These are phyloP conservation scores for Naematelia aurantialba DNA, from an alignment of 768 basidiomycete species.

Conservation along the genomic window DNA sequence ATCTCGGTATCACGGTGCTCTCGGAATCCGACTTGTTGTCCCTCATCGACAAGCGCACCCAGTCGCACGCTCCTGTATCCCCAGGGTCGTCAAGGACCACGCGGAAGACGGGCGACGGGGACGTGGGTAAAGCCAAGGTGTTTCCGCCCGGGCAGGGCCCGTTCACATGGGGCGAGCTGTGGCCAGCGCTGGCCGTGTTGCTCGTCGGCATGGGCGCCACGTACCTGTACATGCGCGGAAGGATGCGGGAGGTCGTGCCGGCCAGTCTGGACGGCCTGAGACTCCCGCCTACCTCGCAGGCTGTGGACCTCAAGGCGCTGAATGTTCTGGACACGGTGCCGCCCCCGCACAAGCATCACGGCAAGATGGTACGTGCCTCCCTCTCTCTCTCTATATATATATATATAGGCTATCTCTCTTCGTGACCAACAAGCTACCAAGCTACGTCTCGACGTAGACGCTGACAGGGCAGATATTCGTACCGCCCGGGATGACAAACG, in stretches of 20 bases:
- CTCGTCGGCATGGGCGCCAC: not conserved
- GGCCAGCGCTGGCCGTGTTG: not conserved
- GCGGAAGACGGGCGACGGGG: not conserved
- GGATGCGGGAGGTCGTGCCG: not conserved
- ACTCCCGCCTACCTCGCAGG: not conserved
- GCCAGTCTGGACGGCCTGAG: not conserved
- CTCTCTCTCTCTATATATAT: not conserved
- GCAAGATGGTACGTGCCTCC: not conserved
- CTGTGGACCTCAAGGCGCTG: not conserved
- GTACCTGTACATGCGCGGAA: not conserved
- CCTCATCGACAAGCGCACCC: not conserved
- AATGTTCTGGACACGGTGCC: not conserved
- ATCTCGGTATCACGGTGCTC: not conserved
- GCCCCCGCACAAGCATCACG: not conserved
- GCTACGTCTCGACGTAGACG: no score
- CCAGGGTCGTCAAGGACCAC: no score
- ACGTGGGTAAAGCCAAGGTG: not conserved
- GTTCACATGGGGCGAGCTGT: not conserved
- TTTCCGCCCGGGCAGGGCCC: not conserved
- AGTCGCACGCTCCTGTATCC: no score
- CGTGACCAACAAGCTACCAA: no score
- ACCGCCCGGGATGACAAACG: constrained; percentile 60
- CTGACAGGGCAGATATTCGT: constrained; percentile 55
- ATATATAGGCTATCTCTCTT: no score
- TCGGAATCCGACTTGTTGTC: not conserved